A percentile compares a stretch with the other conserved stretches of the same genome.
Evolutionary conservation across 2,329 filamentous ascomycete genomes (phyloP).

Genomic region (Cercospora sesami): DNA sequence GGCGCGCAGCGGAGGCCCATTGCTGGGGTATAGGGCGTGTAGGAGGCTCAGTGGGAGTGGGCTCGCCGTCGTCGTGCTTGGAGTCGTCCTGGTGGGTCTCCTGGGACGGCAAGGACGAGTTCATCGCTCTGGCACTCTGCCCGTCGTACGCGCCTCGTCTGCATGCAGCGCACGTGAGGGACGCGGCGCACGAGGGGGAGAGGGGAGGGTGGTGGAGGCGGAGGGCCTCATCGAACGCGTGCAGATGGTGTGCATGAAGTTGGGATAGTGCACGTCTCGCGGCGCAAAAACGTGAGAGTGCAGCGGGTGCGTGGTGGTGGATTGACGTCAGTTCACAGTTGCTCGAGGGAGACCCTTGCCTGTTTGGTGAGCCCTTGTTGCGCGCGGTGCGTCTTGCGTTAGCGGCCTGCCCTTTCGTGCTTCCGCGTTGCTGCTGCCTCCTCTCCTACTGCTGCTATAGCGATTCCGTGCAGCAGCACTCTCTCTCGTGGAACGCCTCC

Average conservation of each 20-base stretch:
- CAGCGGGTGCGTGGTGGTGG: not conserved
- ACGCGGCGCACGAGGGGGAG: not conserved
- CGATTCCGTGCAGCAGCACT: not conserved
- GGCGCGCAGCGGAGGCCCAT: slow-evolving; percentile 13
- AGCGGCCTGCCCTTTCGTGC: not conserved
- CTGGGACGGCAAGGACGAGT: slow-evolving; percentile 22
- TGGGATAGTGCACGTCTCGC: not conserved
- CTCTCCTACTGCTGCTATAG: not conserved
- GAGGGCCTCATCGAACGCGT: slow-evolving; percentile 7
- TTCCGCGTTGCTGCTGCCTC: not conserved
- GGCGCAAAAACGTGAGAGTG: not conserved
- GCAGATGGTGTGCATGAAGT: slow-evolving; percentile 3
- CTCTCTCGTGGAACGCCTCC: not conserved
- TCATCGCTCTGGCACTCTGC: slow-evolving; percentile 25
- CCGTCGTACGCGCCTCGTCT: slow-evolving; percentile 6
- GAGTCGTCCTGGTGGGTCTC: slow-evolving; percentile 22
- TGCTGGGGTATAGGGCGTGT: slow-evolving; percentile 8
- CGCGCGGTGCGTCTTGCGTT: not conserved
- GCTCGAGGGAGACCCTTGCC: not conserved
- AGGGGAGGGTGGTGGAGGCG: not conserved
- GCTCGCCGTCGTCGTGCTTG: slow-evolving; percentile 27
- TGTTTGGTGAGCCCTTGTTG: not conserved
- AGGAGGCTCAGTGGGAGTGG: slow-evolving; percentile 21
- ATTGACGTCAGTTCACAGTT: not conserved
- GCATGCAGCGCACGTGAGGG: slow-evolving; percentile 2